A percentile compares a stretch with the other conserved stretches of the same genome.
Conservation (phyloP, 805 yeast species). For the Cyberlindnera subsufficiens region DNA sequence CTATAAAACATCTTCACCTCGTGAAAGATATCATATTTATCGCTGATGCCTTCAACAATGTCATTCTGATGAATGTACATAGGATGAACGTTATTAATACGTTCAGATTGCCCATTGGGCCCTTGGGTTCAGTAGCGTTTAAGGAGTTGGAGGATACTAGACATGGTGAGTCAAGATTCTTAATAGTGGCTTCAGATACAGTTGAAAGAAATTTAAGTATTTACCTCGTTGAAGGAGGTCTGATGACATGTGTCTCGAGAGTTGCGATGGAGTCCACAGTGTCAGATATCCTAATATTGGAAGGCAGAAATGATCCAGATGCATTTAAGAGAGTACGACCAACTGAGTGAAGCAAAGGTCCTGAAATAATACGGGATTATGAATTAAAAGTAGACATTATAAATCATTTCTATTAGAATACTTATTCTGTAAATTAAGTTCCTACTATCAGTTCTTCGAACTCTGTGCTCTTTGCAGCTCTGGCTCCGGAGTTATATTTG, state of each 20-base stretch:
- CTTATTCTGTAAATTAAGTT: too few species aligned
- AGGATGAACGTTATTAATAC: conserved; percentile 6
- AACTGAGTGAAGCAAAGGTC: too few species aligned
- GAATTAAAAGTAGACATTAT: too few species aligned
- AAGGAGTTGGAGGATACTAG: conserved; percentile 1
- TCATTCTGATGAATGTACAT: conserved; percentile 9
- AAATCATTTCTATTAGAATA: too few species aligned
- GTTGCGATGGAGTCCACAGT: too few species aligned
- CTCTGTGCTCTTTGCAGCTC: too few species aligned
- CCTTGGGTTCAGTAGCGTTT: conserved; percentile 13
- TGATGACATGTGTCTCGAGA: not conserved
- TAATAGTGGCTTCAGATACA: conserved; percentile 7
- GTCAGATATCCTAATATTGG: too few species aligned
- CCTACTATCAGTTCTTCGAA: too few species aligned
- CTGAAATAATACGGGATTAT: too few species aligned
- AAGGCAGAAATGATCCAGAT: too few species aligned
- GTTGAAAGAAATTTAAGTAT: conserved; percentile 9
- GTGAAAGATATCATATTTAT: conserved; percentile 9
- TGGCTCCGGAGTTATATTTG: too few species aligned
- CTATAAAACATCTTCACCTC: conserved; percentile 13
- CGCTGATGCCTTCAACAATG: conserved; percentile 19
- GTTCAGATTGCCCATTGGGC: conserved; percentile 18
- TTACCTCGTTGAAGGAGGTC: conserved; percentile 8
- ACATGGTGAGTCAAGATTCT: conserved; percentile 4
- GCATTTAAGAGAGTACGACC: too few species aligned